A percentile compares a stretch with the other conserved stretches of the same genome.
Evolutionary conservation across 1,139 yeast species (phyloP).

Genomic region (Geotrichum klebahnii): DNA sequence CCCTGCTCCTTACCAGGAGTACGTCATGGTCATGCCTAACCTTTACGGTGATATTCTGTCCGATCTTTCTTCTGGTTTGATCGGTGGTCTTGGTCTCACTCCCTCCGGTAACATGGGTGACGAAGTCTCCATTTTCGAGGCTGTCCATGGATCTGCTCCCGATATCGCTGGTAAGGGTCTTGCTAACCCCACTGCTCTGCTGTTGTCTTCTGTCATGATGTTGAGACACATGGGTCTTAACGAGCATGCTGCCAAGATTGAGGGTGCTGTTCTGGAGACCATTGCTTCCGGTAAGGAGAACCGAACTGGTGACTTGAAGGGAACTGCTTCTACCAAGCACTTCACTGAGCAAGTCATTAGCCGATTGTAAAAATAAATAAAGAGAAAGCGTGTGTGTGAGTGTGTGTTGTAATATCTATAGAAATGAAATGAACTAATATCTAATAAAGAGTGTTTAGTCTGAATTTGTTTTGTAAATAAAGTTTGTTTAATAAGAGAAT

Average conservation of each 20-base stretch:
- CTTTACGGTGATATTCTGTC: slow-evolving; percentile 96
- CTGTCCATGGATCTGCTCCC: slow-evolving; percentile 98
- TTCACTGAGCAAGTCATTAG: slow-evolving; percentile 78
- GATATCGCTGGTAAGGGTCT: slow-evolving; percentile 91
- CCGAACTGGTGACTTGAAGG: slow-evolving; percentile 96
- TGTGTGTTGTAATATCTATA: too few relatives aligned
- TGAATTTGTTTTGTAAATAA: too few relatives aligned
- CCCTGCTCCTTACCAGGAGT: slow-evolving; percentile 95
- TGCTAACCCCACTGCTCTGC: slow-evolving; percentile 98
- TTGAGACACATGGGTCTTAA: slow-evolving; percentile 92
- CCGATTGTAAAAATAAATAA: slow-evolving; percentile 16
- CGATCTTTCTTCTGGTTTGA: slow-evolving; percentile 96
- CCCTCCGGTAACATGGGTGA: slow-evolving; percentile 99
- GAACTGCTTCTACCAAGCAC: slow-evolving; percentile 80
- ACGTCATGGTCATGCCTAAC: slow-evolving; percentile 95
- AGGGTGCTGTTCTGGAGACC: slow-evolving; percentile 83
- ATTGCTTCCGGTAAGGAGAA: slow-evolving; percentile 85
- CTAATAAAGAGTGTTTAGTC: too few relatives aligned
- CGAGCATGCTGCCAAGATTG: slow-evolving; percentile 75
- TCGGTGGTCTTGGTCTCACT: slow-evolving; percentile 98
- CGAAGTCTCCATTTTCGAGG: slow-evolving; percentile 96
- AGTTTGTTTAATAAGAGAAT: too few relatives aligned
- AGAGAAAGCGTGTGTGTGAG: too few relatives aligned
- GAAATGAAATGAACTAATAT: too few relatives aligned
- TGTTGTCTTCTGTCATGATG: slow-evolving; percentile 83